phyloP scores from a whole-genome alignment of 257 asterid species.

The Pogostemon cablin region DNA sequence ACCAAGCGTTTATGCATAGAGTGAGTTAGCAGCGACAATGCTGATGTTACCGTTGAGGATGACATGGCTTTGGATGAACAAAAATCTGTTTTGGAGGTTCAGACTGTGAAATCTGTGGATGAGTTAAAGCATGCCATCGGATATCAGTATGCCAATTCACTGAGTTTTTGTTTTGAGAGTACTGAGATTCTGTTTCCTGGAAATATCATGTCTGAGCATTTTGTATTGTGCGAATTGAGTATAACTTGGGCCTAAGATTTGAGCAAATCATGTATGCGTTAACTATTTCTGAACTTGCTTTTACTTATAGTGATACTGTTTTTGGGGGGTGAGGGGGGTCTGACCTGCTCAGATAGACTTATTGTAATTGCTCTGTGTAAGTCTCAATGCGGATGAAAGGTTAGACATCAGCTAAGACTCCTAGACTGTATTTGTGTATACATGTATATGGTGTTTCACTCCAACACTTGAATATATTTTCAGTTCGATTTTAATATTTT shows the following conservation, averaged over 20 bases:
- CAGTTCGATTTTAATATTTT: neutral
- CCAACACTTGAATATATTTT: neutral
- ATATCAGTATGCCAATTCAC: constrained; percentile 60
- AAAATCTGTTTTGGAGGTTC: constrained; percentile 70
- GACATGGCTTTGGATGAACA: constrained; percentile 80
- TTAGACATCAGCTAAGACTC: constrained; percentile 8
- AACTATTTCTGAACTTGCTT: neutral
- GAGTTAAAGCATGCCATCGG: constrained; percentile 62
- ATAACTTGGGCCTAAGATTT: neutral
- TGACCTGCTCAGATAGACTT: neutral
- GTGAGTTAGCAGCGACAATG: constrained; percentile 57
- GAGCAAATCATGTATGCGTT: neutral
- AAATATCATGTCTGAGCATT: neutral
- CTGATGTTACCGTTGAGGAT: constrained; percentile 43
- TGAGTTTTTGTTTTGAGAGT: constrained; percentile 13
- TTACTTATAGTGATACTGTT: neutral
- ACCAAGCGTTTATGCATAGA: constrained; percentile 84
- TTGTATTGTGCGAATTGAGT: constrained; percentile 15
- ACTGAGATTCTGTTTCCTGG: constrained; percentile 19
- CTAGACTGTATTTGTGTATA: neutral
- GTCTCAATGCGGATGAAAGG: neutral
- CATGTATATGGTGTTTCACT: neutral
- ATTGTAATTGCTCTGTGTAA: constrained; percentile 5
- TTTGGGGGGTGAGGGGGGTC: neutral
- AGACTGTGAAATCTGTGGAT: constrained; percentile 69